Base-by-base conservation (phyloP, 768 basidiomycete species). In the Leccinum olivaceopallidum region DNA sequence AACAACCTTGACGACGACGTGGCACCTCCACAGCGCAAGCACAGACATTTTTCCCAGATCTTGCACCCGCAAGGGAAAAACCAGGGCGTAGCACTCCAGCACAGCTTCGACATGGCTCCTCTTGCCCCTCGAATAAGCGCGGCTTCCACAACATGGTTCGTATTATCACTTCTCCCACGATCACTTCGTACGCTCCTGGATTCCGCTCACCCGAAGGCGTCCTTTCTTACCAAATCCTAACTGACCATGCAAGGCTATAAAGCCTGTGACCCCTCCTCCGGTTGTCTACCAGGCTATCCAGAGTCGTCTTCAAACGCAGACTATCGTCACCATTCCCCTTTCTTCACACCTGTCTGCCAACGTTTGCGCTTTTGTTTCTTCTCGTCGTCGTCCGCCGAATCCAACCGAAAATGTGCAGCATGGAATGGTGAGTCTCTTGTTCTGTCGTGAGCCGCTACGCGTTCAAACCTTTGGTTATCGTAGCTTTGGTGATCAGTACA, bases 381-480 rank as follows among this genome's bases (percentile, higher is more conserved):
- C 28, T 47, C 58, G 18, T 44, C 44, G 7, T 51, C 63, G 42
- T 55, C 53, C 34, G 0, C 22, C 32, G 8, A 57, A 62, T 26
- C 61, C 55, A 55, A 39, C 22, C 68, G 6, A 69, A 26, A 48
- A 87, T 87, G 85, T 87, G 85, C 62, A 76, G 75, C 69, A 79
- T 81, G 67, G 85, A 86, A 80, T 81, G 83, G 85, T 85, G 65
- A 64, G 66, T 67, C 59, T 50, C 34, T 20, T 4, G 32, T 47
- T 7, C 56, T 55, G 20, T 65, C 53, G 5, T 58, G 63, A 20
- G 10, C 20, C 34, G 14, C 30, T 34, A 26, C 54, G 55, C 39
- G 39, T 53, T 64, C 65, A 58, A 39, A 54, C 65, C 53, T 42
- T 65, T 37, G 52, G 49, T 50, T 55, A 2, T 50, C 53, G 20